phyloP scores from a whole-genome alignment of 2,329 filamentous ascomycete genomes.

The Sporothrix phasma region DNA sequence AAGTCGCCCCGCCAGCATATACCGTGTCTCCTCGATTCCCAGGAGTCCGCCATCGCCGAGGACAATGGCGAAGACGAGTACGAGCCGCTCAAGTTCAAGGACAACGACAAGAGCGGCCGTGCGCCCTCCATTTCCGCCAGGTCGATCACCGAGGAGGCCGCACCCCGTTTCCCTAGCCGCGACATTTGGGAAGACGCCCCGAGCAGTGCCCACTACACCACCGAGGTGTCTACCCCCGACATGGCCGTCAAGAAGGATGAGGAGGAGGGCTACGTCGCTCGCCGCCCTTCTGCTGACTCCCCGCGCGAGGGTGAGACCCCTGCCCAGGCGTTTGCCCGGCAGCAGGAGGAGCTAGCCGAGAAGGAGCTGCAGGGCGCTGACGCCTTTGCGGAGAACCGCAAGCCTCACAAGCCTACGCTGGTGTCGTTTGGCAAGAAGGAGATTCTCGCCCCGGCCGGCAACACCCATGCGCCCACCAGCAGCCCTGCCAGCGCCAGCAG shows the following conservation, averaged over 20 bases:
- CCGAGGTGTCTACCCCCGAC: conserved; percentile 78
- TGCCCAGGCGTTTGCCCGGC: conserved; percentile 55
- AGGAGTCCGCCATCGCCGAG: conserved; percentile 56
- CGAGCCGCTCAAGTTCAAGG: conserved; percentile 88
- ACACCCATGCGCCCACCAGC: background rate
- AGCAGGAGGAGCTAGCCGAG: conserved; percentile 56
- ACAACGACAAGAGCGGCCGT: conserved; percentile 40
- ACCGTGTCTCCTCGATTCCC: conserved; percentile 41
- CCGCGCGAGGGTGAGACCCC: conserved; percentile 42
- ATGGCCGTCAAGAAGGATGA: conserved; percentile 26
- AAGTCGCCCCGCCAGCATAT: conserved; percentile 46
- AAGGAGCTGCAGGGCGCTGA: conserved; percentile 24
- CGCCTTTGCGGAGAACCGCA: conserved; percentile 26
- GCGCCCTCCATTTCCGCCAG: conserved; percentile 26
- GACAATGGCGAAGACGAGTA: conserved; percentile 80
- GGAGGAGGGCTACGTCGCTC: conserved; percentile 23
- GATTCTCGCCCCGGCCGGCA: conserved; percentile 17
- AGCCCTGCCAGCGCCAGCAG: conserved; percentile 15
- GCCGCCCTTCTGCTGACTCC: conserved; percentile 23
- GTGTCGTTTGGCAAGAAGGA: conserved; percentile 37
- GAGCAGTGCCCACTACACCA: conserved; percentile 65
- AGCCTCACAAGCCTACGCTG: conserved; percentile 37
- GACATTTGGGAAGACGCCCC: conserved; percentile 98
- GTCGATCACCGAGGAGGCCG: conserved; percentile 40
- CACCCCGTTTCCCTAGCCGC: conserved; percentile 76